A percentile compares a stretch with the other conserved stretches of the same genome.
Conservation (phyloP, 129 eudicot species). For the Oenanthe sinensis region DNA sequence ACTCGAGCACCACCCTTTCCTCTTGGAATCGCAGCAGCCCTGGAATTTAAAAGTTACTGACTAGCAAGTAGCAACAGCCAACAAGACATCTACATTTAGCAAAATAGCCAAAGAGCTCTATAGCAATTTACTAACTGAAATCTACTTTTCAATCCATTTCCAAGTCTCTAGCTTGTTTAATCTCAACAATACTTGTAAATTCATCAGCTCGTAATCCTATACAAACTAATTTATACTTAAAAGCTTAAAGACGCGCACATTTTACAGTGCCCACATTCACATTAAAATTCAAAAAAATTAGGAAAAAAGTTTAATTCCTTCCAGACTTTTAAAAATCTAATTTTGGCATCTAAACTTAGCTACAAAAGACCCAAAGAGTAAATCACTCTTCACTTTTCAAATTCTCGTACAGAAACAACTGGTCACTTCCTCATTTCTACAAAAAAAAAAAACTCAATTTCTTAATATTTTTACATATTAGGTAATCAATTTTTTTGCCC, state of each 20-base stretch:
- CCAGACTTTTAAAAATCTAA: background rate
- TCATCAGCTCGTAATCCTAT: background rate
- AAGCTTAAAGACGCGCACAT: background rate
- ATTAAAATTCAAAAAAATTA: background rate
- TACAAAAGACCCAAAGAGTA: background rate
- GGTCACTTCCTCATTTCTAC: background rate
- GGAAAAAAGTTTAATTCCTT: background rate
- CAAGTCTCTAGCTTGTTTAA: background rate
- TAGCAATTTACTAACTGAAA: background rate
- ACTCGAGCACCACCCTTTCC: slow-evolving; percentile 73
- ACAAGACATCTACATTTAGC: background rate
- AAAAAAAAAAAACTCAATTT: background rate
- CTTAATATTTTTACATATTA: background rate
- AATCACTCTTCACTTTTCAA: background rate
- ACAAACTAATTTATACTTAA: background rate
- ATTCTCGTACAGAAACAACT: background rate
- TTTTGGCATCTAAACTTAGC: background rate
- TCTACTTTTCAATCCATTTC: background rate
- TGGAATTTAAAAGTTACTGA: slow-evolving; percentile 20
- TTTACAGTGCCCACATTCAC: background rate
- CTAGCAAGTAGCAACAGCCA: no score
- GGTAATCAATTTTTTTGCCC: background rate
- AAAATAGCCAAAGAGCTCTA: background rate
- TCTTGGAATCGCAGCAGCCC: slow-evolving; percentile 93
- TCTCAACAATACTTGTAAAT: background rate